These are phyloP conservation scores for Annona cherimola DNA, from an alignment of 164 flowering plant genomes.

Conservation along the genomic window DNA sequence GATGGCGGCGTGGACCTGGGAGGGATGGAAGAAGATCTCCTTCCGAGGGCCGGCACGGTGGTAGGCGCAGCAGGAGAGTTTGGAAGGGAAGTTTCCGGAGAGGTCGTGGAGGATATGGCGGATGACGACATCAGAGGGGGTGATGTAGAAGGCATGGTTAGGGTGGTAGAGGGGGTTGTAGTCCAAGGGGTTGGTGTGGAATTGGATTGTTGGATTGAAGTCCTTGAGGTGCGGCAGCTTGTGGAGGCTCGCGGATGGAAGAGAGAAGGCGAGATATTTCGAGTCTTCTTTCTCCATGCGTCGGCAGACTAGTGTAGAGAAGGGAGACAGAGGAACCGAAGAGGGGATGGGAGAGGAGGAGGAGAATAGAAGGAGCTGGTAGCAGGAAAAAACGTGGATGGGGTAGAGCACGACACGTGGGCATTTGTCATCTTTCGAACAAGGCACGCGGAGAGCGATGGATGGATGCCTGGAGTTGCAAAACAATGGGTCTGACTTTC, in stretches of 20 bases:
- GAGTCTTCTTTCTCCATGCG: too few species aligned
- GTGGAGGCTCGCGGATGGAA: conserved; percentile 22
- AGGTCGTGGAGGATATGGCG: conserved; percentile 22
- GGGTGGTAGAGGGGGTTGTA: conserved; percentile 53
- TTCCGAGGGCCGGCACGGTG: conserved; percentile 74
- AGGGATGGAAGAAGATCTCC: conserved; percentile 42
- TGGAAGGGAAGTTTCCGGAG: conserved; percentile 1
- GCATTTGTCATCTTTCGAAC: too few species aligned
- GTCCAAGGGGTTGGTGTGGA: conserved; percentile 45
- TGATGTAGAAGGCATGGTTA: conserved; percentile 24
- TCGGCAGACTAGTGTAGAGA: too few species aligned
- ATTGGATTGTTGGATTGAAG: conserved; percentile 33
- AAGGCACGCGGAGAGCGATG: too few species aligned
- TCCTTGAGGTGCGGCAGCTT: conserved; percentile 49
- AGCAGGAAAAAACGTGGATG: too few species aligned
- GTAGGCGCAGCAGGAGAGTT: conserved; percentile 31
- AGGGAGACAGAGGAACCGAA: too few species aligned
- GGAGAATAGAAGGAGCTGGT: too few species aligned
- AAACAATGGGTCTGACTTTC: too few species aligned
- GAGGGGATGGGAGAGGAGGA: too few species aligned
- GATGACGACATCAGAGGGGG: conserved; percentile 22
- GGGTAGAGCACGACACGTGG: too few species aligned
- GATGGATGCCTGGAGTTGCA: too few species aligned
- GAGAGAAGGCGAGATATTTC: too few species aligned
- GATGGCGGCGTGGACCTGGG: conserved; percentile 44